Percentiles rank a stretch among this genome's conserved stretches.
Conservation (phyloP, 805 yeast genomes). For the Yamadazyma nakazawae region DNA sequence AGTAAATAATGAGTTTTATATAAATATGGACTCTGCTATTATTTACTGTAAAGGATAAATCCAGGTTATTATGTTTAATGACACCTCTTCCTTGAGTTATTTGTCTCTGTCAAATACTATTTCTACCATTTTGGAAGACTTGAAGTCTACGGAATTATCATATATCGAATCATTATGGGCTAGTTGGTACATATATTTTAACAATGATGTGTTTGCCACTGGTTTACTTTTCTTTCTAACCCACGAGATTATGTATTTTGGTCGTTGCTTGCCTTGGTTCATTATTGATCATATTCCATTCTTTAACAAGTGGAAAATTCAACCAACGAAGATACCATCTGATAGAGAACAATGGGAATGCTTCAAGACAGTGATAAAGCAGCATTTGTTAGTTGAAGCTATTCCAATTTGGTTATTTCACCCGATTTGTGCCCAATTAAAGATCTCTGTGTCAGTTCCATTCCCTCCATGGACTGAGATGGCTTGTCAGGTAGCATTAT, state of each 20-base stretch:
- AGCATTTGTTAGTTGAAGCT: conserved; percentile 91
- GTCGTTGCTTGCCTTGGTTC: conserved; percentile 90
- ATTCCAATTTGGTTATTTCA: conserved; percentile 97
- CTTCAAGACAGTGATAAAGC: conserved; percentile 73
- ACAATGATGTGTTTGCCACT: conserved; percentile 88
- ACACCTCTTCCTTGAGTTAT: conserved; percentile 14
- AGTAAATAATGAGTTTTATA: no score
- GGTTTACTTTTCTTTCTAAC: conserved; percentile 78
- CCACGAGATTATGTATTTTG: conserved; percentile 89
- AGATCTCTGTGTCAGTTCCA: conserved; percentile 77
- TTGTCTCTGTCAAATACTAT: conserved; percentile 6
- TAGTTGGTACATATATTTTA: conserved; percentile 77
- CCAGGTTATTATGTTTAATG: conserved; percentile 7
- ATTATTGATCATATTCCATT: conserved; percentile 81
- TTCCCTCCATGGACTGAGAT: conserved; percentile 69
- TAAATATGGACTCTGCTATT: background rate
- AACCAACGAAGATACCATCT: conserved; percentile 78
- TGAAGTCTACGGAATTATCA: conserved; percentile 8
- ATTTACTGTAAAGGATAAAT: background rate
- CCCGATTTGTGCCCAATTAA: conserved; percentile 79
- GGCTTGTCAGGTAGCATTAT: conserved; percentile 62
- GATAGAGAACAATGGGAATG: conserved; percentile 91
- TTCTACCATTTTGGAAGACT: conserved; percentile 5
- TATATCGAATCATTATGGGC: conserved; percentile 78
- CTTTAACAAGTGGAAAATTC: conserved; percentile 85